Conservation (phyloP, 2,329 filamentous ascomycete genomes). For the Colletotrichum sp. region DNA sequence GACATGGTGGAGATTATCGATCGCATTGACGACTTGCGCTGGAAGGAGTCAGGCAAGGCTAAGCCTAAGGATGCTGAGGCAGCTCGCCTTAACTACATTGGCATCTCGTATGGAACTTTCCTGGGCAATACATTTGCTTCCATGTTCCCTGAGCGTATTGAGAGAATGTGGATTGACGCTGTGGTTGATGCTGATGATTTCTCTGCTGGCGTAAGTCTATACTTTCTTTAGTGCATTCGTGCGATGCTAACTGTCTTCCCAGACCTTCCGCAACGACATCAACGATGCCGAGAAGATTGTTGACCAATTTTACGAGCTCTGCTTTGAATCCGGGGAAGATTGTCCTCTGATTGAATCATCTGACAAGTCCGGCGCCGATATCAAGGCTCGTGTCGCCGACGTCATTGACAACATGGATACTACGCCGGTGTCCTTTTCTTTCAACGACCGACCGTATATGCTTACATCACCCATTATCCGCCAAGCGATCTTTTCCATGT, state of each 20-base stretch:
- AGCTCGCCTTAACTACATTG: conserved; percentile 43
- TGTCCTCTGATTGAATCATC: conserved; percentile 31
- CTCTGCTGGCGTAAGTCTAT: conserved; percentile 23
- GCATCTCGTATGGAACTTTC: conserved; percentile 44
- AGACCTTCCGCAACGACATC: conserved; percentile 38
- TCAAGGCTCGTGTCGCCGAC: conserved; percentile 34
- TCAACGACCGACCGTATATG: conserved; percentile 23
- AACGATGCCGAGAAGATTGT: conserved; percentile 39
- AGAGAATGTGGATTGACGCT: conserved; percentile 38
- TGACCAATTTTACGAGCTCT: conserved; percentile 38
- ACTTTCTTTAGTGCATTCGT: accelerated
- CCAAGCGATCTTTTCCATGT: conserved; percentile 24
- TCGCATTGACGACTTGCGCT: conserved; percentile 29
- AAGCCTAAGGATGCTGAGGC: background rate
- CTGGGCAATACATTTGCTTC: conserved; percentile 39
- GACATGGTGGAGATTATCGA: conserved; percentile 40
- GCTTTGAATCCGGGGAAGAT: conserved; percentile 31
- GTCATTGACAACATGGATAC: conserved; percentile 34
- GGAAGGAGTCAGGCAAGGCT: background rate
- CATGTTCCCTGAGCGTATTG: conserved; percentile 40
- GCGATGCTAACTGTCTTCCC: accelerated
- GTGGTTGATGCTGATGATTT: conserved; percentile 32
- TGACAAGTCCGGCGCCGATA: conserved; percentile 32
- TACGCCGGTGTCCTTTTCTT: conserved; percentile 27
- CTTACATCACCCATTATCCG: conserved; percentile 35